Evolutionary conservation across 2,329 filamentous ascomycete species (phyloP).

Genomic region (Epichloe glyceriae): DNA sequence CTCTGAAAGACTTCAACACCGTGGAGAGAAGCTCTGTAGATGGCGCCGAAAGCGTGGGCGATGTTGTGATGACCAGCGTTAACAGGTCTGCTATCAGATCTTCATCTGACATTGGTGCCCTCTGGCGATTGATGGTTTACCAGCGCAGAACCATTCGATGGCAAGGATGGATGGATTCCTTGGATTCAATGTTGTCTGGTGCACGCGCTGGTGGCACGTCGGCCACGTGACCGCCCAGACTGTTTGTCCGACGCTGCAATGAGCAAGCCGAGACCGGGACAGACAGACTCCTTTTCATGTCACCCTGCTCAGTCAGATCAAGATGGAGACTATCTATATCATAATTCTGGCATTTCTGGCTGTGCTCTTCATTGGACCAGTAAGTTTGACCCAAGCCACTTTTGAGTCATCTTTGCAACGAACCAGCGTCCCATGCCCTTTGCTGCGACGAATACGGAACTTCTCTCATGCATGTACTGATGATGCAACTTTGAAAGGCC

Average conservation of each 20-base stretch:
- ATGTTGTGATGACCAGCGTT: constrained; percentile 37
- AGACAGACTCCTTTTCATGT: background rate
- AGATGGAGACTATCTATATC: background rate
- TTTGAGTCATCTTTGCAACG: background rate
- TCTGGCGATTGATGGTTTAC: background rate
- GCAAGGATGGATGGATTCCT: too few relatives aligned
- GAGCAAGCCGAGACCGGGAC: too few relatives aligned
- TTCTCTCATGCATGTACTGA: background rate
- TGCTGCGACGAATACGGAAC: background rate
- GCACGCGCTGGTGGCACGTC: too few relatives aligned
- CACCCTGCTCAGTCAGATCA: background rate
- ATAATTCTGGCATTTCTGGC: background rate
- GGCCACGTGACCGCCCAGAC: too few relatives aligned
- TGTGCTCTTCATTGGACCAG: background rate
- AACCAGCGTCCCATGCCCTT: background rate
- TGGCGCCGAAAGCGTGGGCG: constrained; percentile 40
- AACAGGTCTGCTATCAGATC: background rate
- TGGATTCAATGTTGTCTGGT: too few relatives aligned
- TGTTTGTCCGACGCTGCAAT: too few relatives aligned
- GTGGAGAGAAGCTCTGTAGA: constrained; percentile 36
- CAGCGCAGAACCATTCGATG: too few relatives aligned
- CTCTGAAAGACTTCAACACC: constrained; percentile 31
- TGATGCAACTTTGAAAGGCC: background rate
- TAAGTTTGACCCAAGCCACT: background rate
- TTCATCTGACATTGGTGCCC: background rate